These are phyloP conservation scores for Blastobotrys capitulatus DNA, from an alignment of 1,139 yeast species.

Conservation along the genomic window DNA sequence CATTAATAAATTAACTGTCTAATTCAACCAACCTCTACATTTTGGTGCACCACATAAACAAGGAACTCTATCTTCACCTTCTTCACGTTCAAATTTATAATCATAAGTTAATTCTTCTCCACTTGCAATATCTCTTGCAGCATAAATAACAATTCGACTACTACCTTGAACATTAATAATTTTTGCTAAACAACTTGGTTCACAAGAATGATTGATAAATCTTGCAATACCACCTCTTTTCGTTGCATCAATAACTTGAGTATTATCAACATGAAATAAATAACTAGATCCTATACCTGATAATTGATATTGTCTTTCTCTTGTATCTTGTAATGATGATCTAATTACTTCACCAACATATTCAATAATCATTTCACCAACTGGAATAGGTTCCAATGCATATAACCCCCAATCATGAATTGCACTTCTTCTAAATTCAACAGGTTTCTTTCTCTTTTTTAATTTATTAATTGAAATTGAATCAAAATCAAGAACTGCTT, in stretches of 20 bases:
- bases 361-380: conserved; percentile 95
- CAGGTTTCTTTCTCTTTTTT: conserved; percentile 88
- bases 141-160: conserved; percentile 91
- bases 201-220: conserved; percentile 94
- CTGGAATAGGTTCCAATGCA: conserved; percentile 90
- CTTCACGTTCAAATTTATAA: conserved; percentile 90
- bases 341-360: conserved; percentile 96
- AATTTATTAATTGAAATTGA: conserved; percentile 77
- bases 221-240: conserved; percentile 91
- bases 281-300: conserved; percentile 96
- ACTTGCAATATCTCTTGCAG: conserved; percentile 70
- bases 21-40: conserved; percentile 89
- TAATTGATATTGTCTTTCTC: conserved; percentile 79
- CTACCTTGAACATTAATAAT: conserved; percentile 92
- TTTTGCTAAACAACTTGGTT: conserved; percentile 96
- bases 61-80: conserved; percentile 83
- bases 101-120: conserved; percentile 89
- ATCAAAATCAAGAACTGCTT: conserved; percentile 78
- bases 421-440: conserved; percentile 91
- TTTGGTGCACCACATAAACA: conserved; percentile 94
- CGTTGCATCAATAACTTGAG: conserved; percentile 95
- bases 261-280: conserved; percentile 86
- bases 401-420: conserved; percentile 98
- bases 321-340: conserved; percentile 89
- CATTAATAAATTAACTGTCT: no score